Evolutionary conservation across 1,139 yeast genomes (phyloP), one percentile per base, ranked within the genome.

Genomic region (Protomyces macrosporus): DNA sequence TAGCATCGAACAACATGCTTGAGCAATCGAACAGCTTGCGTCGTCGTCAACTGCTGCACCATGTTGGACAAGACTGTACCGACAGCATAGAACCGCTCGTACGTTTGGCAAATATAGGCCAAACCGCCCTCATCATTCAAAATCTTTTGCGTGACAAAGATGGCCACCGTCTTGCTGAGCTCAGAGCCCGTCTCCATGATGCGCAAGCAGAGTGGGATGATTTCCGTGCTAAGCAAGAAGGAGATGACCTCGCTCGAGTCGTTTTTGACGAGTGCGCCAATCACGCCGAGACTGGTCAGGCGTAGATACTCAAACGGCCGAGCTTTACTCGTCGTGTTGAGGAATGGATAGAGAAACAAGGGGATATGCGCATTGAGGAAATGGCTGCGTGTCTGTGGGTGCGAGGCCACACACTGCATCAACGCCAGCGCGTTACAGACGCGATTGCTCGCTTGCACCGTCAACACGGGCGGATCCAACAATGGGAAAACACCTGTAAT

Each of bases 181-280:
- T 93, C 98, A 0, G 97, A 88, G 6, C 97, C 90, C 0, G 93
- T 85, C 75, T 93, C 98, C 96, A 93, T 91, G 66, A 93, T 93
- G 70, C 95, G 86, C 66, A 93, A 79, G 74, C 98, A 93, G 66
- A 93, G 78, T 5, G 98, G 98, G 48, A 93, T 95, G 69, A 93
- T 93, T 73, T 93, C 98, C 0, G 98, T 91, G 10, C 97, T 86
- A 55, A 93, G 79, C 71, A 93, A 78, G 72, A 93, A 93, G 68
- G 88, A 87, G 67, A 93, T 91, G 60, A 93, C 98, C 71, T 93
- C 97, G 10, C 96, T 90, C 2, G 96, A 88, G 73, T 93, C 98
- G 74, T 91, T 91, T 72, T 93, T 93, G 36, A 93, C 98, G 66
- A 93, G 78, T 0, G 98, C 98, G 16, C 98, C 98, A 74, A 93